Evolutionary conservation across 768 basidiomycete genomes (phyloP), one percentile per base, ranked within the genome.

Genomic region (Ramaria sp.): DNA sequence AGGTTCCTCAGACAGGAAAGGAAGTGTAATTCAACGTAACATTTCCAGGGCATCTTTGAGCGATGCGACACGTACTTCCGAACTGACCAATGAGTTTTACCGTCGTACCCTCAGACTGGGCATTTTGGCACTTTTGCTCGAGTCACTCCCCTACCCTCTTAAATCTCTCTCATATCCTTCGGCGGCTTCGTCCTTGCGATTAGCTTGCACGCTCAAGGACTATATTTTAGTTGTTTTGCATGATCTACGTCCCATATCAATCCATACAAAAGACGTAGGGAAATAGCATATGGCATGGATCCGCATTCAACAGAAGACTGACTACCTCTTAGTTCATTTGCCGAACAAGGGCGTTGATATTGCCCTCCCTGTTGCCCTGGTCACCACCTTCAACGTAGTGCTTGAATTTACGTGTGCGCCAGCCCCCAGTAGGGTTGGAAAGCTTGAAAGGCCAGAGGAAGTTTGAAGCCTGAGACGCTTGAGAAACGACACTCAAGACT

Each of bases 361-460:
- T 88, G 64, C 74, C 73, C 74, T 98, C 95, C 69, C 96, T 85
- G 78, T 97, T 83, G 72, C 96, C 96, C 69, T 92, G 88, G 77
- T 96, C 93, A 73, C 94, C 94, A 64, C 93, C 93, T 78, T 93
- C 81, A 58, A 96, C 81, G 68, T 78, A 96, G 75, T 92, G 89
- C 76, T 88, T 95, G 83, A 97, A 97, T 75, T 98, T 98, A 69
- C 92, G 82, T 68, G 81, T 83, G 74, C 91, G 85, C 95, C 93
- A 99, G 62, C 96, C 96, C 61, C 96, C 95, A 60, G 81, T 97
- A 54, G 96, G 95, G 82, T 97, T 97, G 65, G 93, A 97, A 59
- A 99, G 88, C 71, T 99, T 99, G 82, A 99, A 97, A 24, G 96
- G 96, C 94, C 94, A 98, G 52, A 98, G 84, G 83, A 95, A 94